Conservation (phyloP, 1,284 basidiomycete genomes). For the Cerioporus squamosus region DNA sequence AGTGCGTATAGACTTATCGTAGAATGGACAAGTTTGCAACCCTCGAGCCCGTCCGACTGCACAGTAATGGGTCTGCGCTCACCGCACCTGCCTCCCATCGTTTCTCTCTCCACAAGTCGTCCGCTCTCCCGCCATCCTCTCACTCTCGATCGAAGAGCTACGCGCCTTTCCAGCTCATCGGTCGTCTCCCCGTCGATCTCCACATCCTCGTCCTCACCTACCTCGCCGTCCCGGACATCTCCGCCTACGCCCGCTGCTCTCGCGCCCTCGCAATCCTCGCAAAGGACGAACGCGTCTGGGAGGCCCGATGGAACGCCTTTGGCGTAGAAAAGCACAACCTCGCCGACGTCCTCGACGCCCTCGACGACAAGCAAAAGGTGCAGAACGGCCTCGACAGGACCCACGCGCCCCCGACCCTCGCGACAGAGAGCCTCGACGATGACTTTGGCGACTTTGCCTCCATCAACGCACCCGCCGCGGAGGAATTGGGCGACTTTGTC, state of each 20-base stretch:
- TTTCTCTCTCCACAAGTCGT: constrained; percentile 18
- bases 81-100: constrained; percentile 28
- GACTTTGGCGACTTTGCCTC: constrained; percentile 91
- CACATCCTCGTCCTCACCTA: constrained; percentile 75
- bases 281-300: constrained; percentile 78
- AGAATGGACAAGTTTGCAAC: constrained; percentile 80
- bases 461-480: constrained; percentile 42
- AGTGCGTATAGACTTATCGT: too few relatives aligned
- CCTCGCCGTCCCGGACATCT: constrained; percentile 80
- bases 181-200: constrained; percentile 77
- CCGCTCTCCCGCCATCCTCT: not conserved
- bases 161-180: constrained; percentile 56
- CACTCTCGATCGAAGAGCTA: constrained; percentile 29
- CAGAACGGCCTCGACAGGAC: constrained; percentile 41
- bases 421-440: constrained; percentile 65
- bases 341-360: constrained; percentile 57
- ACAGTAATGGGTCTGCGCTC: constrained; percentile 42
- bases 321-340: constrained; percentile 53
- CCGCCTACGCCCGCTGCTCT: constrained; percentile 71
- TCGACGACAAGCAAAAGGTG: constrained; percentile 52
- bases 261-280: constrained; percentile 69
- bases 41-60: constrained; percentile 76
- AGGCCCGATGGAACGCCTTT: constrained; percentile 67
- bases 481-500: constrained; percentile 63
- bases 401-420: constrained; percentile 57